These are phyloP conservation scores for Moringa oleifera DNA, from an alignment of 345 rosid species.

Conservation along the genomic window DNA sequence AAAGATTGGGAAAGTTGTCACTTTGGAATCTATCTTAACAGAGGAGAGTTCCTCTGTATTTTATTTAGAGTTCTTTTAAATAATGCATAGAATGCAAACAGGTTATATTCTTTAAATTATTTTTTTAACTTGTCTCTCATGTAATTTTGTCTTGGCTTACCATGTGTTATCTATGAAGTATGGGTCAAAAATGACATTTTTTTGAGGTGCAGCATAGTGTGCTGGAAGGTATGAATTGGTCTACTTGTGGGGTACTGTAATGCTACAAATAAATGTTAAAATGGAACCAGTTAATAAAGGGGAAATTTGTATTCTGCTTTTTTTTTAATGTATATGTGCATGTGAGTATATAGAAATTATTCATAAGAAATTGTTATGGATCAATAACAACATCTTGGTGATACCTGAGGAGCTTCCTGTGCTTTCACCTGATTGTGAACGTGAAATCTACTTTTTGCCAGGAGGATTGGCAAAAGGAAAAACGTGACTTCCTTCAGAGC, in stretches of 20 bases:
- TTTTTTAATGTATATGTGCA: too few species aligned
- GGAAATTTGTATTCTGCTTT: too few species aligned
- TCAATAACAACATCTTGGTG: slow-evolving; percentile 1
- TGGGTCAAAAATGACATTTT: neutral
- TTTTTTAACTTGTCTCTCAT: too few species aligned
- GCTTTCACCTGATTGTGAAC: slow-evolving; percentile 13
- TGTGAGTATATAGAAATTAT: too few species aligned
- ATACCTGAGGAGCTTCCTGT: slow-evolving; percentile 6
- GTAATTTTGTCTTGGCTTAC: neutral
- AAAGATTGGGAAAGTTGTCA: too few species aligned
- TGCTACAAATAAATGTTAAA: neutral
- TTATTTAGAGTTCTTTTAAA: too few species aligned
- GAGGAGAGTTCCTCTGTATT: too few species aligned
- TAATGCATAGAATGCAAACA: too few species aligned
- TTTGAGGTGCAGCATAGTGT: neutral
- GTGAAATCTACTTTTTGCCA: slow-evolving; percentile 26
- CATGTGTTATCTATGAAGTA: neutral
- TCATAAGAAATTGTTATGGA: neutral
- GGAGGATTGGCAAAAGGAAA: slow-evolving; percentile 97
- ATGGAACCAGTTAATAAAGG: neutral
- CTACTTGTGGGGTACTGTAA: neutral
- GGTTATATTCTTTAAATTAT: too few species aligned
- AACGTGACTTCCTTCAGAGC: slow-evolving; percentile 91
- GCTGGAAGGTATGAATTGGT: neutral
- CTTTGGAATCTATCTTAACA: too few species aligned